Percentiles rank a stretch among this genome's conserved stretches.
Evolutionary conservation across 371 early-diverging fungal genomes (phyloP).

Genomic region (Mucor circinelloides): DNA sequence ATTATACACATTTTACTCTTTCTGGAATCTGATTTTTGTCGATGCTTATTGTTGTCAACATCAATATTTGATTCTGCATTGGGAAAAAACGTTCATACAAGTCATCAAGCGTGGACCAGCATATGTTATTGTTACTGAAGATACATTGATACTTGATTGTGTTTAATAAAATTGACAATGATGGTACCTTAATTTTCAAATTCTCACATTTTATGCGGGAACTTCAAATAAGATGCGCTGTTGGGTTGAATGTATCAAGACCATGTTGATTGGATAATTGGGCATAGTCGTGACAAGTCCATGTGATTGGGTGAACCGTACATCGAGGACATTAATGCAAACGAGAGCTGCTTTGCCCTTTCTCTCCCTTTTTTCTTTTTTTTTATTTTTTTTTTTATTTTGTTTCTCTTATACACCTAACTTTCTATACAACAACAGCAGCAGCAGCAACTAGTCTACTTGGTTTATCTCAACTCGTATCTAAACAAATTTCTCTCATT

Average conservation of each 20-base stretch:
- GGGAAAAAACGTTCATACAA: no score
- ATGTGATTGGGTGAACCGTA: slow-evolving; percentile 11
- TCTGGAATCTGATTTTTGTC: no score
- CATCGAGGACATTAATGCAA: slow-evolving; percentile 7
- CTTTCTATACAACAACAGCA: neutral
- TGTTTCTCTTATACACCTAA: neutral
- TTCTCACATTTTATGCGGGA: no score
- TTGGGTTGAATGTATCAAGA: neutral
- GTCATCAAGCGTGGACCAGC: no score
- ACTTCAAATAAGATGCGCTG: no score
- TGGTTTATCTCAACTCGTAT: neutral
- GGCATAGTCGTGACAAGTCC: slow-evolving; percentile 1
- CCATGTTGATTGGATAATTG: neutral
- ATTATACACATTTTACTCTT: no score
- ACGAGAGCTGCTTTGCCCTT: neutral
- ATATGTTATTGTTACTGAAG: no score
- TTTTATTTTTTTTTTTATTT: neutral
- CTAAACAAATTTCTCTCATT: neutral
- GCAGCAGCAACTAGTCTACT: neutral
- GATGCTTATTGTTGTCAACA: no score
- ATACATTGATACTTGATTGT: no score
- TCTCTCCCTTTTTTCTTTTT: neutral
- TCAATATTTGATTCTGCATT: no score
- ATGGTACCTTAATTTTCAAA: no score
- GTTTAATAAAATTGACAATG: no score